Evolutionary conservation across 1,284 basidiomycete species (phyloP), one percentile per base, ranked within the genome.

Genomic region (Cutaneotrichosporon spelunceum): DNA sequence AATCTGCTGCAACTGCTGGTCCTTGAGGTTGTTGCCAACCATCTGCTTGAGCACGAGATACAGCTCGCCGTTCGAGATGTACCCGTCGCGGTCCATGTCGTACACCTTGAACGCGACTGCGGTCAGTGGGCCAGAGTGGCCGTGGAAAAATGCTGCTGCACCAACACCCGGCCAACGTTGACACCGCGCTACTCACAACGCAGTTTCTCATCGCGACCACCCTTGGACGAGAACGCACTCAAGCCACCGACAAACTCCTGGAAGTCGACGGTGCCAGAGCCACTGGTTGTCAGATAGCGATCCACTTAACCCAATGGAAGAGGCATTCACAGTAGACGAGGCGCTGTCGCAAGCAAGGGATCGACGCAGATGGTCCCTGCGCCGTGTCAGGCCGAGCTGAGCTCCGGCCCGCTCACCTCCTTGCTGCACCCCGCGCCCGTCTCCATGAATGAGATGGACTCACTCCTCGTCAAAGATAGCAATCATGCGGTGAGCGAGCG

Each of bases 41-140:
- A 99, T 99, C 92, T 99, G 98, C 84, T 99, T 99, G 66, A 99
- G 82, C 44, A 99, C 95, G 56, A 99, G 82, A 82, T 98, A 99
- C 52, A 99, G 85, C 80, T 99, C 95, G 61, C 95, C 96, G 75
- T 99, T 99, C n/a, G 93, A 96, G 76, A 99, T 99, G 79, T 82
- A 95, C 1, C 93, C 93, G 74, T 99, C 95, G 54, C 95, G 85
- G 76, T 99, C 95, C 81, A 99, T 93, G 77, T 99, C 96, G 75
- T 99, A 99, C 56, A 99, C 96, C 77, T 99, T 96, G 85, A 95
- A 96, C 5, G 93, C 93, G 73, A 96, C 92, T 94, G 66, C 65
- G 16, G 57, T 42, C 19, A 26, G 44, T 2, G 19, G 39, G 19
- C 8, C 39, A 16, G 39, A 42, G 39, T 19, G 39, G 39, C 39